A percentile compares a stretch with the other conserved stretches of the same genome.
Evolutionary conservation across 2,329 filamentous ascomycete species (phyloP).

Genomic region (Calycina marina): DNA sequence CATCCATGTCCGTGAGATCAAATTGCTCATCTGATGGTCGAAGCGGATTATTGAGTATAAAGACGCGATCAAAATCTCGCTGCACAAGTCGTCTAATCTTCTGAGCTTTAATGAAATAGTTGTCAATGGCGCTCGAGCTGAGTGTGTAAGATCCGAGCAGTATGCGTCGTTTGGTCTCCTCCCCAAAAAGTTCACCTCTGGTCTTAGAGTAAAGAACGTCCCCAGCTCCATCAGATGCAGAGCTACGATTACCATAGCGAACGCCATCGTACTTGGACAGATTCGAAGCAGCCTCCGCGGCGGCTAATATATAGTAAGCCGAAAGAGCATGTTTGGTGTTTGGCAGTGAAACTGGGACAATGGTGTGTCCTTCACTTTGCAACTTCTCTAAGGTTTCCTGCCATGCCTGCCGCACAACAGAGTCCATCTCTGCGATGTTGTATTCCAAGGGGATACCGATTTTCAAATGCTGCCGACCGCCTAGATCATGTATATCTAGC

Average conservation of each 20-base stretch:
- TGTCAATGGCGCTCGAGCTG: conserved; percentile 81
- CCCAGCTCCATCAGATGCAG: conserved; percentile 36
- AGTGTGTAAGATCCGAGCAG: conserved; percentile 81
- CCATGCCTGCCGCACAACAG: conserved; percentile 59
- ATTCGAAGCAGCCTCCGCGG: conserved; percentile 90
- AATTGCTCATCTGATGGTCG: conserved; percentile 35
- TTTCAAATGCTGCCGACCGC: conserved; percentile 5
- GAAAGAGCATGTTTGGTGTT: conserved; percentile 74
- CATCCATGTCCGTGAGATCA: conserved; percentile 45
- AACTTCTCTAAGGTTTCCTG: conserved; percentile 42
- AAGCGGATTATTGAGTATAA: conserved; percentile 56
- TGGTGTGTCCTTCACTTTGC: conserved; percentile 46
- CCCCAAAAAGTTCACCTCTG: conserved; percentile 61
- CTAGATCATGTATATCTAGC: neutral
- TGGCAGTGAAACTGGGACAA: conserved; percentile 69
- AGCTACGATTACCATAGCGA: conserved; percentile 51
- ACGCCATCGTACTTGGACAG: conserved; percentile 94
- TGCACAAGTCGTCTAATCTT: conserved; percentile 73
- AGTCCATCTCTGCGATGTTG: conserved; percentile 69
- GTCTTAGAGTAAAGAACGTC: conserved; percentile 64
- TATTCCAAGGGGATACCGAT: conserved; percentile 63
- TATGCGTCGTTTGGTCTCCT: conserved; percentile 76
- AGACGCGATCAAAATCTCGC: conserved; percentile 71
- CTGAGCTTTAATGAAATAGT: conserved; percentile 93
- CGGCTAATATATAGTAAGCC: conserved; percentile 89